These are phyloP conservation scores for Alternaria sp. DNA, from an alignment of 2,329 filamentous ascomycete species.

Conservation along the genomic window DNA sequence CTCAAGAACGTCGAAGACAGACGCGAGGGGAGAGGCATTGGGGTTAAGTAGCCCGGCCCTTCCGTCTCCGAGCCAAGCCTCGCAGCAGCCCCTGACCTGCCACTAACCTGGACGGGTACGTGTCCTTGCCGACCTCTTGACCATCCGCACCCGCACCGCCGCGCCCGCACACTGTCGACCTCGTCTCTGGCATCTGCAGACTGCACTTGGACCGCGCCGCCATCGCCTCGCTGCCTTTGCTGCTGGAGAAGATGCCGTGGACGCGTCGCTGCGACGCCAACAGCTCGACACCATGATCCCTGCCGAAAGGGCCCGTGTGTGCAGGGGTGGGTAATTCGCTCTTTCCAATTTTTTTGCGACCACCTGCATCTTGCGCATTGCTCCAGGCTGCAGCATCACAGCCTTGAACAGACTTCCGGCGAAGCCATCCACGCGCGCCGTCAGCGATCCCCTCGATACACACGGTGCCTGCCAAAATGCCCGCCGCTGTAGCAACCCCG, in stretches of 20 bases:
- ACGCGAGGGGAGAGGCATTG: slow-evolving; percentile 29
- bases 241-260: neutral
- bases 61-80: slow-evolving; percentile 37
- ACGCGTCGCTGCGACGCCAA: slow-evolving; percentile 9
- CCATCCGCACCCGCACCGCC: slow-evolving; percentile 14
- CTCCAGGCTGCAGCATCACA: slow-evolving; percentile 34
- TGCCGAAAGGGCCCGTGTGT: slow-evolving; percentile 17
- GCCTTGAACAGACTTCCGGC: slow-evolving; percentile 14
- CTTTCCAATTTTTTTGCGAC: slow-evolving; percentile 30
- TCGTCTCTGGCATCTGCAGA: neutral
- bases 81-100: slow-evolving; percentile 38
- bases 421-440: slow-evolving; percentile 2
- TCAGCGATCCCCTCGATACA: neutral
- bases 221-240: neutral
- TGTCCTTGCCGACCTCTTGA: slow-evolving; percentile 23
- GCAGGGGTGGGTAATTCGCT: slow-evolving; percentile 23
- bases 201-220: neutral
- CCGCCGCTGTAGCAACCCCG: slow-evolving; percentile 42
- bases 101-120: slow-evolving; percentile 32
- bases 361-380: slow-evolving; percentile 31
- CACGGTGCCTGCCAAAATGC: slow-evolving; percentile 33
- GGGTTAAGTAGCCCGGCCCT: slow-evolving; percentile 32
- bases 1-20: slow-evolving; percentile 30
- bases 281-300: slow-evolving; percentile 21
- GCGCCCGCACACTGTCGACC: neutral